These are phyloP conservation scores for Podospora pseudoanserina DNA, from an alignment of 495 filamentous ascomycete genomes.

Conservation along the genomic window DNA sequence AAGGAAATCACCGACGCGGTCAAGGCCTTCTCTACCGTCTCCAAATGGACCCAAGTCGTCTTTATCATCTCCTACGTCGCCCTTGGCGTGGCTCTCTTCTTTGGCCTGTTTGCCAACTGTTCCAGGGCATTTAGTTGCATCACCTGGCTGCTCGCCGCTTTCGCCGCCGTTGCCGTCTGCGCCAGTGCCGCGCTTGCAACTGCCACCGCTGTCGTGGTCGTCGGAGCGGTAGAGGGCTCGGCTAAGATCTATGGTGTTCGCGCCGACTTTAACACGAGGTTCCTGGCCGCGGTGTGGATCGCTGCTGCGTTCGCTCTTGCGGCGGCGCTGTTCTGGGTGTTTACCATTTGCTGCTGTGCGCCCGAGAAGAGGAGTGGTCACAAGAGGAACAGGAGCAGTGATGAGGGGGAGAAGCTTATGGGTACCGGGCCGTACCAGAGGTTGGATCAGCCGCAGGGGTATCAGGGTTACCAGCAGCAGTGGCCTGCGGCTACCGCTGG, in stretches of 20 bases:
- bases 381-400: slow-evolving; percentile 13
- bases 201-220: slow-evolving; percentile 57
- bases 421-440: slow-evolving; percentile 40
- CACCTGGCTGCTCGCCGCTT: slow-evolving; percentile 51
- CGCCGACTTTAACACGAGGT: slow-evolving; percentile 60
- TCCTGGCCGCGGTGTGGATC: slow-evolving; percentile 71
- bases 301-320: slow-evolving; percentile 70
- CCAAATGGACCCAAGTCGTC: slow-evolving; percentile 79
- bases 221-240: slow-evolving; percentile 64
- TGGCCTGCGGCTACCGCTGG: slow-evolving; percentile 25
- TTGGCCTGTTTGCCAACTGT: slow-evolving; percentile 68
- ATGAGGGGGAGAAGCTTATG: slow-evolving; percentile 47
- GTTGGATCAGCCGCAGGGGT: slow-evolving; percentile 32
- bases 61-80: slow-evolving; percentile 66
- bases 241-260: slow-evolving; percentile 64
- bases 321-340: slow-evolving; percentile 79
- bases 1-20: slow-evolving; percentile 61
- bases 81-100: slow-evolving; percentile 69
- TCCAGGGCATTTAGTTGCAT: slow-evolving; percentile 46
- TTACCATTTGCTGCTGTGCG: slow-evolving; percentile 85
- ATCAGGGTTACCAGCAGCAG: slow-evolving; percentile 35
- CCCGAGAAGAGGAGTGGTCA: slow-evolving; percentile 36
- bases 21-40: slow-evolving; percentile 64
- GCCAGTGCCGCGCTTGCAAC: slow-evolving; percentile 57
- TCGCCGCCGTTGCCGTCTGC: slow-evolving; percentile 61